Base-by-base conservation (phyloP, 176 grass and related monocot species). In the barley (Hordeum vulgare) region DNA sequence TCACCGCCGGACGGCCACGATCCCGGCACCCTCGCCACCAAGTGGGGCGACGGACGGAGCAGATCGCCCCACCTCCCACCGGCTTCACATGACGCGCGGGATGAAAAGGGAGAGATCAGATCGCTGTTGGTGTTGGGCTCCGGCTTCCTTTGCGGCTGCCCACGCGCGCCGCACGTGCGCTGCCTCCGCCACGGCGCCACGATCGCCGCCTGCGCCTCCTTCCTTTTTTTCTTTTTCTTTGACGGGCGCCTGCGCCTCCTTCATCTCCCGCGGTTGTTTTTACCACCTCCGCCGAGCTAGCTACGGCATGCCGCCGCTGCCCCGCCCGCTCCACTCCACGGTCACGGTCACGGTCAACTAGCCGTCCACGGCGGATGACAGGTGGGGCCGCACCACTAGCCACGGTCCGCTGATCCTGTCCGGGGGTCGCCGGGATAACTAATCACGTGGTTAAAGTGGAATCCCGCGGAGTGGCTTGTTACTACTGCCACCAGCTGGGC, bases 371-470 rank as follows among this genome's bases (percentile, higher is more conserved):
- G 24, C 12, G 0, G 3, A 42, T 85, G 78, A 77, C 77, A 71
- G 29, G 81, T 85, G 31, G 82, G 70, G 0, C 4, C 5, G 0
- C 0, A 77, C 87, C 71, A 12, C 49, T 10, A 34, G 77, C 25
- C 87, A 76, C 77, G 1, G 27, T 14, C 45, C 2, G 7, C 0
- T 21, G 51, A 56, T 21, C 51, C 51, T 56, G 18, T 56, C 51
- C 2, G 18, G 47, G 41, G 1, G 6, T 18, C 47, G 47, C 47
- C 20, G 25, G 77, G 62, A n/a, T 73, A 73, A 10, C 57, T 71
- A 86, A 82, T 90, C 42, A 71, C 56, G 28, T 69, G 45, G 78
- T 81, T 85, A 86, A 78, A 44, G 56, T 34, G 42, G 73, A 57
- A 85, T 77, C 85, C 21, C 3, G 66, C 42, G 44, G 25, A 26